phyloP scores from a whole-genome alignment of 257 asterid genomes.

The Primulina huaijiensis region DNA sequence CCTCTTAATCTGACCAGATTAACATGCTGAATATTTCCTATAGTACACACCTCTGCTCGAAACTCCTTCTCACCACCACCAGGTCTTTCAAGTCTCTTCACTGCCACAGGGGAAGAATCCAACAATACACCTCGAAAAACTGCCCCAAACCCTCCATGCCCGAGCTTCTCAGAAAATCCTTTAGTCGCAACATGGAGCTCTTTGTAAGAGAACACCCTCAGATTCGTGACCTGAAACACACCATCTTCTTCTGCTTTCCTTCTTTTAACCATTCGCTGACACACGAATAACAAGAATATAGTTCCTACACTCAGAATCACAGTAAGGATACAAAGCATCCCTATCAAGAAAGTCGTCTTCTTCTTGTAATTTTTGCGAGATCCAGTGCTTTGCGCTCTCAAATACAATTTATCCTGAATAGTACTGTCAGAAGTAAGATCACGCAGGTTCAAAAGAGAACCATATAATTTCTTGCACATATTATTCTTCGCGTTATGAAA shows the following conservation, averaged over 20 bases:
- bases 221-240: constrained; percentile 52
- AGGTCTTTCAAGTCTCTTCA: constrained; percentile 73
- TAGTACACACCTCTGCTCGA: constrained; percentile 76
- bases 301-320: constrained; percentile 27
- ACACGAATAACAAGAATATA: constrained; percentile 34
- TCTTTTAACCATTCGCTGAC: constrained; percentile 38
- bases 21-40: constrained; percentile 79
- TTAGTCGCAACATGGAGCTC: constrained; percentile 66
- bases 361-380: constrained; percentile 28
- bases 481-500: constrained; percentile 40
- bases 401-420: constrained; percentile 40
- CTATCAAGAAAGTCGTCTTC: constrained; percentile 36
- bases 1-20: constrained; percentile 78
- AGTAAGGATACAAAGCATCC: constrained; percentile 42
- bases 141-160: constrained; percentile 85
- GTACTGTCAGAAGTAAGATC: constrained; percentile 45
- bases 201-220: constrained; percentile 61
- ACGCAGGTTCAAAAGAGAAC: constrained; percentile 50
- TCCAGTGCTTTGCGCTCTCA: constrained; percentile 41
- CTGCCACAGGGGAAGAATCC: constrained; percentile 63
- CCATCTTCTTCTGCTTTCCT: constrained; percentile 41
- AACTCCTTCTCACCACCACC: constrained; percentile 80
- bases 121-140: constrained; percentile 62
- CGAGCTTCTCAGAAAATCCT: constrained; percentile 79
- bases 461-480: constrained; percentile 58